These are phyloP conservation scores for Fusarium sp. DNA, from an alignment of 2,329 filamentous ascomycete species.

Conservation along the genomic window DNA sequence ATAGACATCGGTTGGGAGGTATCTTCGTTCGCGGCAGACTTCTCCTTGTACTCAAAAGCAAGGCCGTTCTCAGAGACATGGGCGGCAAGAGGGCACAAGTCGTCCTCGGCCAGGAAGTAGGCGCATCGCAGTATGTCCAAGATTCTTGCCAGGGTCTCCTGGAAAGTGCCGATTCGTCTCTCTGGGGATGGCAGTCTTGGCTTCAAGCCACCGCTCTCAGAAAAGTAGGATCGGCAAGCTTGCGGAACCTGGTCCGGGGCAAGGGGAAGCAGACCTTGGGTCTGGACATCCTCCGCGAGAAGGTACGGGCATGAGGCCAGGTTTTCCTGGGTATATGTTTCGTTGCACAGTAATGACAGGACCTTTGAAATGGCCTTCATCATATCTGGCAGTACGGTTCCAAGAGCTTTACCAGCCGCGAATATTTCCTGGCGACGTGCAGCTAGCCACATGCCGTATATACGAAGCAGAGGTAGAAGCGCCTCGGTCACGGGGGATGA, in stretches of 20 bases:
- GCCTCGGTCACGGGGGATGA: constrained; percentile 53
- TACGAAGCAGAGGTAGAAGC: constrained; percentile 63
- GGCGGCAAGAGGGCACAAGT: constrained; percentile 51
- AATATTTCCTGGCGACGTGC: constrained; percentile 58
- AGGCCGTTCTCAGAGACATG: constrained; percentile 44
- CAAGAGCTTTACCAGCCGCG: constrained; percentile 57
- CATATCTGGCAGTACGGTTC: constrained; percentile 58
- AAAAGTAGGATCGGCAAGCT: constrained; percentile 53
- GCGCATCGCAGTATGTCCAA: constrained; percentile 62
- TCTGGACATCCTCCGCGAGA: constrained; percentile 61
- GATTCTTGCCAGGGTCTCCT: constrained; percentile 58
- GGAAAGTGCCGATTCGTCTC: constrained; percentile 46
- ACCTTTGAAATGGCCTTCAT: constrained; percentile 58
- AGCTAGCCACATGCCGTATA: constrained; percentile 65
- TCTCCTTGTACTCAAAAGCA: constrained; percentile 48
- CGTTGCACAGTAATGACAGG: constrained; percentile 59
- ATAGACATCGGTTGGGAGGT: constrained; percentile 26
- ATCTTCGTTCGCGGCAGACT: background rate
- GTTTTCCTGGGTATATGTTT: constrained; percentile 54
- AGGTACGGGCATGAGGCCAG: constrained; percentile 59
- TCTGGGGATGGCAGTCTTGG: constrained; percentile 50
- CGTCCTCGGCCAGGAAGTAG: constrained; percentile 57
- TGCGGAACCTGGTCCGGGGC: constrained; percentile 51
- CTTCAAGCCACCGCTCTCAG: constrained; percentile 51
- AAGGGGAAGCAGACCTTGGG: constrained; percentile 57